Evolutionary conservation across 192 early-diverging fungal genomes (phyloP), one percentile per base, ranked within the genome.

Genomic region (Umbelopsis sp.): DNA sequence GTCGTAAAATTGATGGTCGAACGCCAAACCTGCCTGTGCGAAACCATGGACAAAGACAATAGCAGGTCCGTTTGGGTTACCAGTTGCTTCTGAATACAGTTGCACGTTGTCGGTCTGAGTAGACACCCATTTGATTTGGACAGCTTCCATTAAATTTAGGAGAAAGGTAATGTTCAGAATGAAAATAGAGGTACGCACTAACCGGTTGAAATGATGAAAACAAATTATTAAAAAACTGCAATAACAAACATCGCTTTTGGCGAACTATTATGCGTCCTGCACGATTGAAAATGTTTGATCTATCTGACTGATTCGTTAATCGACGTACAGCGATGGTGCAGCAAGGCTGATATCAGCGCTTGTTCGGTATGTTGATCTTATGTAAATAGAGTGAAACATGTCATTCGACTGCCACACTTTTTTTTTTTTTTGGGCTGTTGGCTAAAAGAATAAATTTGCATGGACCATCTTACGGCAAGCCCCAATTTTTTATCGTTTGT

Each of bases 41-140:
- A 62, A 62, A 5, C 56, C 56, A 62, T 62, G 56, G 31, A 62
- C 56, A 32, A 62, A 62, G 10, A 62, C 56, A 4, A 62, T 62
- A n/a, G 56, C 29, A n/a, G 16, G 56, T 0, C 56, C 31, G 10
- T 62, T 31, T 20, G 56, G 17, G 6, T 62, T 32, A 29, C 56
- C 56, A n/a, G 56, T 62, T 0, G 31, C 26, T 62, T 62, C 56
- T 14, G 56, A 62, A 14, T 62, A 62, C 7, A 62, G 56, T 14
- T 62, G 31, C 10, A 62, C 8, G 20, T 62, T 32, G 31, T 62
- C 56, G 0, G 56, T 62, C 31, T 36, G 29, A 31, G 56, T 17
- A 20, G 11, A 2, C 1, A 62, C 56, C 56, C 56, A 62, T 62
- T 62, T 62, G 29, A 62, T 26, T 62, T 62, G 16, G 2, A 62